phyloP scores from a whole-genome alignment of 1,284 basidiomycete genomes.

The Neonothopanus nambi region DNA sequence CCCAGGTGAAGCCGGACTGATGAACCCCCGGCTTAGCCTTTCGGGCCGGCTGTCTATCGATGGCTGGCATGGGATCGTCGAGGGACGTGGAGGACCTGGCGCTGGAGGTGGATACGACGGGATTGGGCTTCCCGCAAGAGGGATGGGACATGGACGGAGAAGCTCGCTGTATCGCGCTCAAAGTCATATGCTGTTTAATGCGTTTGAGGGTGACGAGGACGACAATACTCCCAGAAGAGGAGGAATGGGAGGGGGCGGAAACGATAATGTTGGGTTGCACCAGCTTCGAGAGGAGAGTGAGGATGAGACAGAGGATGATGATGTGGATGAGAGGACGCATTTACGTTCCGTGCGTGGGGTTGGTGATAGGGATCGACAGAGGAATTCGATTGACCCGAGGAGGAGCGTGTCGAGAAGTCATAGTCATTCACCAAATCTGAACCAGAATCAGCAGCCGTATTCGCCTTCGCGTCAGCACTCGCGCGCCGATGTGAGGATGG shows the following conservation, averaged over 20 bases:
- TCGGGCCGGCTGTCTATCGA: conserved; percentile 72
- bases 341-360: conserved; percentile 26
- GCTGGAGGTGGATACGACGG: neutral
- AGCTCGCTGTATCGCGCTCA: conserved; percentile 65
- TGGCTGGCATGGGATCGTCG: conserved; percentile 59
- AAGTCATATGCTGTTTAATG: conserved; percentile 59
- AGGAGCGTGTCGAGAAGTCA: conserved; percentile 13
- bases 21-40: conserved; percentile 67
- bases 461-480: conserved; percentile 12
- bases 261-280: conserved; percentile 25
- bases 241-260: neutral
- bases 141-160: conserved; percentile 42
- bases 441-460: conserved; percentile 12
- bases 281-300: conserved; percentile 47
- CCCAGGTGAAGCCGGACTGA: conserved; percentile 67
- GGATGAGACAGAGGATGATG: conserved; percentile 40
- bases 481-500: conserved; percentile 24
- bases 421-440: conserved; percentile 13
- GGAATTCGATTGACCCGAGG: conserved; percentile 15
- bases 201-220: conserved; percentile 49
- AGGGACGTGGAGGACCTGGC: conserved; percentile 22
- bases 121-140: neutral
- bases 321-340: conserved; percentile 53
- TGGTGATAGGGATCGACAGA: neutral
- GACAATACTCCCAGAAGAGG: neutral